Percentiles rank a stretch among this genome's conserved stretches.
Evolutionary conservation across 345 rosid species (phyloP).

Genomic region (Gossypium sturtianum): DNA sequence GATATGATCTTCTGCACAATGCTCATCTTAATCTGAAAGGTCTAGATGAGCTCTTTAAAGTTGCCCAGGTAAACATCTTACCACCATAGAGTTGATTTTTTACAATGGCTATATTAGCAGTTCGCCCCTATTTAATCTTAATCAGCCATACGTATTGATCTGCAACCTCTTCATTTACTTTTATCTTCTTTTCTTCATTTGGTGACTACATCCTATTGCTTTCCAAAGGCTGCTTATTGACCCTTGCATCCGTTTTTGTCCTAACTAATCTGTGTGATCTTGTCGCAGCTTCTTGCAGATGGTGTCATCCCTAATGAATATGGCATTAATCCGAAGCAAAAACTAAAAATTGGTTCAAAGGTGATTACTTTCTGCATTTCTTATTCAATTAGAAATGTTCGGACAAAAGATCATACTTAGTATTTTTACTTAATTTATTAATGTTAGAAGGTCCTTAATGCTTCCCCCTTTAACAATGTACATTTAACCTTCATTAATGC

Average conservation of each 20-base stretch:
- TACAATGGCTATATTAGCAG: neutral
- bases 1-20: conserved; percentile 95
- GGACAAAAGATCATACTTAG: neutral
- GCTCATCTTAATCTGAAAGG: conserved; percentile 91
- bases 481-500: neutral
- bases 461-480: neutral
- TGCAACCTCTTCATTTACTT: neutral
- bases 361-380: conserved; percentile 26
- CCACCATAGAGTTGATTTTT: neutral
- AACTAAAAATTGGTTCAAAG: conserved; percentile 95
- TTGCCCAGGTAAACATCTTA: conserved; percentile 71
- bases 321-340: conserved; percentile 94
- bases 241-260: neutral
- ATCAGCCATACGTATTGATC: neutral
- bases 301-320: conserved; percentile 98
- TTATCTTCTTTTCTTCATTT: neutral
- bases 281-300: conserved; percentile 87
- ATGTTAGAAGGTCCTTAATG: neutral
- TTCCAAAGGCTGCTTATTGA: neutral
- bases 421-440: neutral
- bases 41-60: conserved; percentile 78
- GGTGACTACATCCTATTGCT: neutral
- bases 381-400: neutral
- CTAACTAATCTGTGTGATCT: conserved; percentile 19
- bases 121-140: neutral